Base-by-base conservation (phyloP, 306 rosid genomes). In the Biancaea sappan region DNA sequence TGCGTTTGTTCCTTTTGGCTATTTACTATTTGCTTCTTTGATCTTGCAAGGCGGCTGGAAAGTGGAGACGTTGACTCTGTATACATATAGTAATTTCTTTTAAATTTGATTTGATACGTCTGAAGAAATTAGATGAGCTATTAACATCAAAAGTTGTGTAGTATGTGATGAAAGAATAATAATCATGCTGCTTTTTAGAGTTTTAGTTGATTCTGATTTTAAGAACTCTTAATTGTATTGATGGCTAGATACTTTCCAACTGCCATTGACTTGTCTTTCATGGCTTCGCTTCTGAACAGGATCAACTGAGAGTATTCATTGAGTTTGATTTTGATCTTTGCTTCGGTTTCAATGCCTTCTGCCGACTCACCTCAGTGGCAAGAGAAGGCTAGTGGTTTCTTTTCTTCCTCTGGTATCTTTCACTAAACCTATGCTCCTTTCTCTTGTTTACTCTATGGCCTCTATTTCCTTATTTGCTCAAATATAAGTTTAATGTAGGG, bases 331-430 rank as follows among this genome's bases (percentile, higher is more conserved):
- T 71, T 77, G 73, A 76, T 51, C 26, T 56, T 53, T 67, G 77
- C 66, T 77, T 65, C 82, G 75, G 86, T 68, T 52, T 67, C 89
- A 76, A 94, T 94, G 99, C 89, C 95, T 83, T 90, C 95, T 8
- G 82, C 82, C 40, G 56, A 26, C 32, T 81, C 90, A 66, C 91
- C 99, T 35, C 86, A 86, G 89, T 94, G 97, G 98, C 92, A 87
- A 5, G 99, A 92, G 76, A 87, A 90, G 81, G 97, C 99, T 64
- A 72, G 74, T 57, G 99, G 86, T 51, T 91, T 94, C 89, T 87
- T 94, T 80, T 90, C 99, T 54, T 85, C 95, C 64, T 92, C 99
- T 22, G 97, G 99, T 94, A 71, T 41, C 41, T 46, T 41, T 78
- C 51, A 3, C 71, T 4, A 16, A 61, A 53, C 29, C n/a, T 60